Evolutionary conservation across 2,329 filamentous ascomycete genomes (phyloP).

Genomic region (Dactylellina parvicollis): DNA sequence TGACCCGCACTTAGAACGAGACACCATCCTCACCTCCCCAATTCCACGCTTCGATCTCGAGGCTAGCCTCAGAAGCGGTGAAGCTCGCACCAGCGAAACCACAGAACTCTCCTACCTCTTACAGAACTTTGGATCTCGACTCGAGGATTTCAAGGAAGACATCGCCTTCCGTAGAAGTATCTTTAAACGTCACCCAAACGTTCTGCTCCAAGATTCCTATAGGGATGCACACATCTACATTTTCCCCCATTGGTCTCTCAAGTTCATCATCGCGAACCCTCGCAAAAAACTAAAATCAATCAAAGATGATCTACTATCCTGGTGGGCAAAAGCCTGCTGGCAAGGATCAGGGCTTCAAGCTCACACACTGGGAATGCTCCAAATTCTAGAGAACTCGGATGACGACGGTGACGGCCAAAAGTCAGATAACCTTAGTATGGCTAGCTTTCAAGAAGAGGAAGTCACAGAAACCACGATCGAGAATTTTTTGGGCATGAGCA

Average conservation of each 20-base stretch:
- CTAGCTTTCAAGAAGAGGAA: conserved; percentile 56
- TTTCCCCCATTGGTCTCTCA: conserved; percentile 88
- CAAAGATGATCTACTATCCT: conserved; percentile 89
- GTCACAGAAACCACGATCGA: conserved; percentile 58
- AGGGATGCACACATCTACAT: conserved; percentile 95
- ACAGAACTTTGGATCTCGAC: conserved; percentile 19
- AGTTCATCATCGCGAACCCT: conserved; percentile 72
- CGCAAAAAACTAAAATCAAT: conserved; percentile 88
- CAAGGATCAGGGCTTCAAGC: conserved; percentile 74
- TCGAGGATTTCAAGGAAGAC: conserved; percentile 66
- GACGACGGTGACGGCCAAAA: conserved; percentile 14
- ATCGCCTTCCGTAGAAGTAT: conserved; percentile 80
- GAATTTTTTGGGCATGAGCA: conserved; percentile 54
- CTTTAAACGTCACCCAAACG: conserved; percentile 75
- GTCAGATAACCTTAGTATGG: conserved; percentile 45
- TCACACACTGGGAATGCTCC: conserved; percentile 77
- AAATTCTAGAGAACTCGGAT: conserved; percentile 68
- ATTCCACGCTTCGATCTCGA: conserved; percentile 64
- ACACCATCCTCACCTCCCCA: conserved; percentile 25
- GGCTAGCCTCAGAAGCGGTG: conserved; percentile 68
- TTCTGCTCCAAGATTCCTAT: conserved; percentile 83
- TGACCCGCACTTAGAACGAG: conserved; percentile 21
- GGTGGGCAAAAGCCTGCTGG: conserved; percentile 96
- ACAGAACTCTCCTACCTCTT: conserved; percentile 41
- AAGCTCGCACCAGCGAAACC: conserved; percentile 23